Evolutionary conservation across 768 basidiomycete species (phyloP).

Genomic region (Termitomyces sp.): DNA sequence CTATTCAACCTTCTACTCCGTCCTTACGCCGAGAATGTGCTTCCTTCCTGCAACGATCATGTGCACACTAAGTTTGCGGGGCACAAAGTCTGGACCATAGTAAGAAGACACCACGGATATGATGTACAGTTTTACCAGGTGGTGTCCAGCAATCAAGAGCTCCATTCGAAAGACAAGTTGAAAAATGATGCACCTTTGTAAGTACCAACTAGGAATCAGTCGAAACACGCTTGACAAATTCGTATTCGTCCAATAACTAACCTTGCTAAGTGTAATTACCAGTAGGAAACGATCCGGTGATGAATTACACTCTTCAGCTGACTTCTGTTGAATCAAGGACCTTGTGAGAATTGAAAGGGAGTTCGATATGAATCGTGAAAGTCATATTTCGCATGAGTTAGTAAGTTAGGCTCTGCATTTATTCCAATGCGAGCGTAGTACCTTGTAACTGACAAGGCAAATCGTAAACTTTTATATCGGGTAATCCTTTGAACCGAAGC

Average conservation of each 20-base stretch:
- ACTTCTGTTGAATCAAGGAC: background rate
- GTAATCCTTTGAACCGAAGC: background rate
- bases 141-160: background rate
- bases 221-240: too few relatives aligned
- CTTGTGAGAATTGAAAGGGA: background rate
- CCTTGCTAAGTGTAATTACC: too few relatives aligned
- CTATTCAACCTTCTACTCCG: background rate
- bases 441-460: background rate
- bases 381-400: background rate
- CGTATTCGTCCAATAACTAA: background rate
- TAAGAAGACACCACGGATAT: background rate
- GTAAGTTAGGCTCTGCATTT: background rate
- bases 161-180: background rate
- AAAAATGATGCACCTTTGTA: background rate
- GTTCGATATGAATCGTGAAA: background rate
- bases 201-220: background rate
- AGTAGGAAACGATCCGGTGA: background rate
- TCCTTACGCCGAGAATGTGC: background rate
- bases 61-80: background rate
- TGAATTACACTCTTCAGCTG: background rate
- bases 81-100: background rate
- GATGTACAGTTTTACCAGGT: background rate
- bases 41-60: background rate
- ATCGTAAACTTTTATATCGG: background rate
- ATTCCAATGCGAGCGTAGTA: background rate